Evolutionary conservation across 148 eudicot species (phyloP).

Genomic region (Fagopyrum esculentum): DNA sequence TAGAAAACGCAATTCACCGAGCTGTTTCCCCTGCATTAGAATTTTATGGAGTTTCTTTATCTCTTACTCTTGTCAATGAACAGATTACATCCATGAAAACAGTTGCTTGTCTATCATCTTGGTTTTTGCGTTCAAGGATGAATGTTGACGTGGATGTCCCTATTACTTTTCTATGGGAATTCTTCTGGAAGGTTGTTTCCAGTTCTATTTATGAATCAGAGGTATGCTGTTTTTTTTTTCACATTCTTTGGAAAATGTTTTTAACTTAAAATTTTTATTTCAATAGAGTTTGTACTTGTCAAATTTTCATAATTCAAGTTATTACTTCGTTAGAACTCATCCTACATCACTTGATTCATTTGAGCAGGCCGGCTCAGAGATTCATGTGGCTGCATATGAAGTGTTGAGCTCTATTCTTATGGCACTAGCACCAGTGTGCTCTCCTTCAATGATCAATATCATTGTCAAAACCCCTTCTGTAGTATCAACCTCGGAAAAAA

Average conservation of each 20-base stretch:
- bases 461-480: conserved; percentile 24
- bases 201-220: conserved; percentile 45
- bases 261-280: too few species aligned
- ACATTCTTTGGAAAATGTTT: too few species aligned
- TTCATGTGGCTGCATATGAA: conserved; percentile 72
- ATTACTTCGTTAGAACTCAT: background rate
- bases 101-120: conserved; percentile 54
- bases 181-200: conserved; percentile 53
- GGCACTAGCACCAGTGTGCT: conserved; percentile 38
- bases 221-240: too few species aligned
- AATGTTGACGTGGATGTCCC: conserved; percentile 27
- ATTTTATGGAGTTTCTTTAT: background rate
- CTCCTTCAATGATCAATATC: conserved; percentile 38
- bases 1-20: background rate
- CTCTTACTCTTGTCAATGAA: conserved; percentile 8
- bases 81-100: conserved; percentile 66
- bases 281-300: too few species aligned
- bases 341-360: conserved; percentile 18
- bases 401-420: conserved; percentile 54
- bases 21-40: conserved; percentile 11
- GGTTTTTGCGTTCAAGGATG: conserved; percentile 39
- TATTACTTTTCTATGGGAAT: conserved; percentile 52
- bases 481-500: conserved; percentile 16
- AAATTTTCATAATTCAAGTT: too few species aligned
- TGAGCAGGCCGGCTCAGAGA: conserved; percentile 64